Percentiles rank a stretch among this genome's conserved stretches.
phyloP scores from a whole-genome alignment of 2,329 filamentous ascomycete genomes.

The Xenoacremonium recifei region DNA sequence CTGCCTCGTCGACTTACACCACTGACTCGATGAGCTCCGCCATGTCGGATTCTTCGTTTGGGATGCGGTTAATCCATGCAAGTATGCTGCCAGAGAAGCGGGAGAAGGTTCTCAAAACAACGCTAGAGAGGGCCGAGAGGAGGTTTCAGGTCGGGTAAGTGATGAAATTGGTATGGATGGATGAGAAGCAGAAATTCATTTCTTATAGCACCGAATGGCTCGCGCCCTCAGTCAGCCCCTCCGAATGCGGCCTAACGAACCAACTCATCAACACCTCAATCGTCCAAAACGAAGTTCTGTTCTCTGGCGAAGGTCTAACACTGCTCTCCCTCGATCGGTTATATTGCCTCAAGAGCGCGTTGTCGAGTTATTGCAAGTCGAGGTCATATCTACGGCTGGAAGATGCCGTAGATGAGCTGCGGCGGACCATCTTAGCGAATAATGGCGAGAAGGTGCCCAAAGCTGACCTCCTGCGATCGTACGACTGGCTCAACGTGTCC shows the following conservation, averaged over 20 bases:
- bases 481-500: conserved; percentile 56
- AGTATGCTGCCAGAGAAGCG: conserved; percentile 44
- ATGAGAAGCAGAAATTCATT: no score
- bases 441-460: conserved; percentile 49
- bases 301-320: conserved; percentile 58
- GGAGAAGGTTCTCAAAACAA: conserved; percentile 45
- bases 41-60: conserved; percentile 39
- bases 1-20: conserved; percentile 36
- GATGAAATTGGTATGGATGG: neutral
- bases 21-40: conserved; percentile 30
- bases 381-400: conserved; percentile 48
- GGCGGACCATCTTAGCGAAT: conserved; percentile 56
- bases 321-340: conserved; percentile 60
- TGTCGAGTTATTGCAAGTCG: conserved; percentile 55
- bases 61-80: conserved; percentile 51
- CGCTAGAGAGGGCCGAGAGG: conserved; percentile 51
- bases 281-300: conserved; percentile 59
- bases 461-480: conserved; percentile 52
- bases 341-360: conserved; percentile 62
- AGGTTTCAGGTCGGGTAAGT: conserved; percentile 42
- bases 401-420: conserved; percentile 62
- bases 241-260: conserved; percentile 44
- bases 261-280: conserved; percentile 57
- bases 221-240: conserved; percentile 40
- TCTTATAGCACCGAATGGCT: conserved; percentile 43